Conservation (phyloP, 257 asterid genomes). For the Jaltomata sinuosa region DNA sequence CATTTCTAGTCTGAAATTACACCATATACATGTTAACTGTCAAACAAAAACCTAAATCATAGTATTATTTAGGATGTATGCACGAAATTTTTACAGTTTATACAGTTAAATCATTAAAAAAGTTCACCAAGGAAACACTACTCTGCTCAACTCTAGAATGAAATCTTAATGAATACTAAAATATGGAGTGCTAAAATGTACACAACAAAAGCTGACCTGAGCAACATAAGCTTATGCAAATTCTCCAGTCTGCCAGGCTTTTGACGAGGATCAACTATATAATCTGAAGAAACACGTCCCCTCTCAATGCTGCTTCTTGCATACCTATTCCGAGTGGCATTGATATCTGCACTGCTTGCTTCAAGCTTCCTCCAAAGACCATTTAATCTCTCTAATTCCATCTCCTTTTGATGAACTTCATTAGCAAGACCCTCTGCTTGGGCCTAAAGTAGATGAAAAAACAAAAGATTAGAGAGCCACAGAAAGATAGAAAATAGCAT, state of each 20-base stretch:
- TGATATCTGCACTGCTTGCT: constrained; percentile 35
- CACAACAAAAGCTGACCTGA: constrained; percentile 75
- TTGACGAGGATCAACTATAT: constrained; percentile 36
- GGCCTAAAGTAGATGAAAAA: constrained; percentile 34
- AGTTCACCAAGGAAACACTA: background rate
- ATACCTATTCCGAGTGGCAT: constrained; percentile 55
- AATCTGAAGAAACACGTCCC: constrained; percentile 38
- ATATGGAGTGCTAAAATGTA: constrained; percentile 72
- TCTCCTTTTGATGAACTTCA: constrained; percentile 62
- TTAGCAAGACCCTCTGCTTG: constrained; percentile 73
- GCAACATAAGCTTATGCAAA: constrained; percentile 68
- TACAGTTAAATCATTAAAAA: background rate
- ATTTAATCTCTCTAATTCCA: constrained; percentile 70
- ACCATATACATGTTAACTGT: background rate
- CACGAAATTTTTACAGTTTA: background rate
- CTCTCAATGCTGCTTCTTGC: constrained; percentile 46
- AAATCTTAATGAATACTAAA: constrained; percentile 76
- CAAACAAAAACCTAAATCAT: background rate
- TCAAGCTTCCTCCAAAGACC: constrained; percentile 52
- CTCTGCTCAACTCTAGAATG: constrained; percentile 27
- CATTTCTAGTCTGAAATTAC: background rate
- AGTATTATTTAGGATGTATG: background rate
- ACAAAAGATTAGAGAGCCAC: background rate
- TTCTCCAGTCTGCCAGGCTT: constrained; percentile 62
- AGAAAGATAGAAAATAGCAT: background rate